Base-by-base conservation (phyloP, 768 basidiomycete genomes). In the Russula sp. region DNA sequence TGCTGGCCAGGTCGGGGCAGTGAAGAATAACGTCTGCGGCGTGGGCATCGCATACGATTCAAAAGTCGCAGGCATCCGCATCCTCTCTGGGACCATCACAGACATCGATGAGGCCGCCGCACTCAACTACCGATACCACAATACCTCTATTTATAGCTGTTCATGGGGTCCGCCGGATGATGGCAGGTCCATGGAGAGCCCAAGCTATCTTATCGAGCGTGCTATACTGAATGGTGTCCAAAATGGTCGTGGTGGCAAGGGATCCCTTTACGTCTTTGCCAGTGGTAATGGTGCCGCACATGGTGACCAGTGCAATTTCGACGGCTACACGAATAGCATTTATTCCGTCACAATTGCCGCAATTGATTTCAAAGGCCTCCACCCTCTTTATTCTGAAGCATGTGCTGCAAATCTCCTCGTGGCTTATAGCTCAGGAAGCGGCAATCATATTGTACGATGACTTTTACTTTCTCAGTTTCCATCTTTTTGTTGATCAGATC, bases 81-180 rank as follows among this genome's bases (percentile, higher is more conserved):
- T 99, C 67, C 85, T 99, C 50, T 96, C 94, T 2, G 95, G 92
- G 1, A 87, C 92, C 24, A 97, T 99, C 68, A 87, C 94, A 1
- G 97, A 99, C 74, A 85, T 89, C 28, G 97, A 99, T 74, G 97
- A 99, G 76, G 94, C 97, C 0, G 85, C 92, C 3, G 87, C 95
- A 9, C 84, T 99, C 62, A 99, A 99, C 76, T 97, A 89, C 74
- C 93, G 89, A 13, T 98, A 86, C 75, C 89, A 97, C 68, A 87
- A 92, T 69, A 93, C 89, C 57, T 91, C 89, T 28, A 93, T 94
- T 70, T 98, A 92, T 76, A 94, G 91, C 66, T 99, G 97, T 75
- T 94, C 91, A 61, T 99, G 97, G 97, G 97, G 97, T 6, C 97
- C 97, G 10, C 91, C 95, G 0, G 96, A 99, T 74, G 90, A 97